Base-by-base conservation (phyloP, 1,139 yeast species). In the Kodamaea ohmeri region DNA sequence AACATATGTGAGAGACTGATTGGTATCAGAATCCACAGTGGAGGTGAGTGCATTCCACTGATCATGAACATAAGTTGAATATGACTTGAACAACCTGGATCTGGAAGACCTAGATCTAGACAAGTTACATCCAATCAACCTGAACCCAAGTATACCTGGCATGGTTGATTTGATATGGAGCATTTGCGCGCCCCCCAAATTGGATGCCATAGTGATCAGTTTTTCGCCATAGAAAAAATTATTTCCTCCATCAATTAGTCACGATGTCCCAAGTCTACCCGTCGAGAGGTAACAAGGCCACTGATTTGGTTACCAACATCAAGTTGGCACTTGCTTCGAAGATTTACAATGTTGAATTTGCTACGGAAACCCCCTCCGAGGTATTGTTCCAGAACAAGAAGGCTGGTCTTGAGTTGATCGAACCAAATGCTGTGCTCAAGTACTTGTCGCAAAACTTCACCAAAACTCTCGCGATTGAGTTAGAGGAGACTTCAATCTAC, bases 361-460 rank as follows among this genome's bases (percentile, higher is more conserved):
- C 50, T 42, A 30, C 55, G 17, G 48, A 57, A 36, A 56, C 58
- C 39, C 57, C 60, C 26, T 69, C 62, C 36, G 55, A 64, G 34
- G 58, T 58, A 9, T 56, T 70, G 17, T 52, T 55, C 32, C 34
- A 31, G 26, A 63, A 65, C 48, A 55, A 59, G 47, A 58, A 51
- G 50, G 45, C 59, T 25, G 66, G 58, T 12, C 75, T 82, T 41
- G 75, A 72, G 49, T 71, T 89, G 48, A 65, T 76, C 44, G 96
- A 88, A 60, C 76, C 94, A 24, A 87, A 89, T 58, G 86, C 97
- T 17, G 83, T 89, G 43, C 89, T 87, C 42, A 79, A 83, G 58
- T 87, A 77, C 53, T 66, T 83, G 43, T 65, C 78, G 35, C 62
- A 69, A 16, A 78, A 74, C 48, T 80, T 73, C 44, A 47, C 55